Conservation (phyloP, 192 early-diverging fungal species). For the Coemansia sp. region DNA sequence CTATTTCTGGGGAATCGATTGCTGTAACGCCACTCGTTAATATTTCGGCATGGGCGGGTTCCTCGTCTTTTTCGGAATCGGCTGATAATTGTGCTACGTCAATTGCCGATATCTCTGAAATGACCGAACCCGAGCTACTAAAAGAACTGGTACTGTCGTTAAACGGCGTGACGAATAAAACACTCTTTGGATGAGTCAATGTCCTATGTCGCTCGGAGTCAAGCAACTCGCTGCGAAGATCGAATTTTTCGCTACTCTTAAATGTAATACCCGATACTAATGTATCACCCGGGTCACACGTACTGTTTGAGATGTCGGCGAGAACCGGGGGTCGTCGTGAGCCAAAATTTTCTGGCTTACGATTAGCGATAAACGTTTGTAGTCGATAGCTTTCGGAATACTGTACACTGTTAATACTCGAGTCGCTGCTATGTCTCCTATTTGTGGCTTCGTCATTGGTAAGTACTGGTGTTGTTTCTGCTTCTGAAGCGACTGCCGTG, state of each 20-base stretch:
- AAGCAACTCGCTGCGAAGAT: neutral
- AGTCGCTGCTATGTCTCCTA: neutral
- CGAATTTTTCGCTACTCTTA: neutral
- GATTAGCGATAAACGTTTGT: neutral
- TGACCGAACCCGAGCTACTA: neutral
- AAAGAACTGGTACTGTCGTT: neutral
- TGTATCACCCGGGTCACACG: conserved; percentile 16
- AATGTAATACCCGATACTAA: conserved; percentile 21
- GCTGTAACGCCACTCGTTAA: neutral
- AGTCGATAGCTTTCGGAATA: conserved; percentile 6
- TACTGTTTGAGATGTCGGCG: neutral
- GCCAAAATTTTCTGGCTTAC: neutral
- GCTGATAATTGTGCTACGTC: neutral
- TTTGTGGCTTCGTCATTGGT: neutral
- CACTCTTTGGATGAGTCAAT: neutral
- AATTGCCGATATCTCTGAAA: conserved; percentile 9
- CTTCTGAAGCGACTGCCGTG: neutral
- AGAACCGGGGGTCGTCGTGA: neutral
- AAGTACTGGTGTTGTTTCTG: neutral
- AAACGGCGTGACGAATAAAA: neutral
- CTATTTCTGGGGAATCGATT: neutral
- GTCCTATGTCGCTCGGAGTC: neutral
- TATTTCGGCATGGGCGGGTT: neutral
- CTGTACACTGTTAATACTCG: conserved; percentile 9
- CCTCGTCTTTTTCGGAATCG: neutral